A percentile compares a stretch with the other conserved stretches of the same genome.
Evolutionary conservation across 805 yeast genomes (phyloP).

Genomic region (Myxozyma nipponensis): DNA sequence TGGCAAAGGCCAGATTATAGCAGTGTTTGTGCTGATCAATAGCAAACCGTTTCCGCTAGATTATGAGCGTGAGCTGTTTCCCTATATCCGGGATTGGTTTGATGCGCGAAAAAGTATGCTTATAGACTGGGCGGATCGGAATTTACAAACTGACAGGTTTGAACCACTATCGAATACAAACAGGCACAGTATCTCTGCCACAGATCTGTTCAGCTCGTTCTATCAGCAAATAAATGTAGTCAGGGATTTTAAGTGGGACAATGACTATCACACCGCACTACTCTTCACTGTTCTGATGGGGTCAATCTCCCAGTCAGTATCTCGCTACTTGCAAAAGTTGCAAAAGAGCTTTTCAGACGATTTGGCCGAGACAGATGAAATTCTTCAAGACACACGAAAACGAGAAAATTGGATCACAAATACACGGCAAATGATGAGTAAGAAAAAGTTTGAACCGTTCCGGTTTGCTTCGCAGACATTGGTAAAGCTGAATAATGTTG

Average conservation of each 20-base stretch:
- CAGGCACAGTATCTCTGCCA: slow-evolving; percentile 56
- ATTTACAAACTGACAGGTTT: slow-evolving; percentile 52
- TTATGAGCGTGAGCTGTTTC: slow-evolving; percentile 54
- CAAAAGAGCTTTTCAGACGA: slow-evolving; percentile 31
- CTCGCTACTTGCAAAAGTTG: slow-evolving; percentile 42
- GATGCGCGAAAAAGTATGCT: slow-evolving; percentile 46
- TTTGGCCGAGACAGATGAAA: slow-evolving; percentile 9
- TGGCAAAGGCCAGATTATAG: background rate
- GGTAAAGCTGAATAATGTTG: slow-evolving; percentile 68
- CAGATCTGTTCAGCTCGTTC: slow-evolving; percentile 63
- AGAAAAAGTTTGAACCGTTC: slow-evolving; percentile 29
- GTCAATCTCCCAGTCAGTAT: slow-evolving; percentile 58
- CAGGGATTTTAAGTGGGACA: slow-evolving; percentile 59
- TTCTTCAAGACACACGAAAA: background rate
- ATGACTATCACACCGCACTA: slow-evolving; percentile 58
- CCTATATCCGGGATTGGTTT: slow-evolving; percentile 44
- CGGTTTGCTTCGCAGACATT: slow-evolving; percentile 46
- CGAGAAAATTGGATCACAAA: slow-evolving; percentile 37
- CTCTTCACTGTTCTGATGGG: slow-evolving; percentile 58
- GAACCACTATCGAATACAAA: slow-evolving; percentile 25
- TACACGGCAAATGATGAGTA: slow-evolving; percentile 39
- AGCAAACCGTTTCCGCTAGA: slow-evolving; percentile 46
- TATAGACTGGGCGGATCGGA: slow-evolving; percentile 47
- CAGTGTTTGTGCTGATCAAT: background rate
- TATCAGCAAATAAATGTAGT: slow-evolving; percentile 57